Conservation (phyloP, 1,139 yeast species). For the Kluyveromyces sp. region DNA sequence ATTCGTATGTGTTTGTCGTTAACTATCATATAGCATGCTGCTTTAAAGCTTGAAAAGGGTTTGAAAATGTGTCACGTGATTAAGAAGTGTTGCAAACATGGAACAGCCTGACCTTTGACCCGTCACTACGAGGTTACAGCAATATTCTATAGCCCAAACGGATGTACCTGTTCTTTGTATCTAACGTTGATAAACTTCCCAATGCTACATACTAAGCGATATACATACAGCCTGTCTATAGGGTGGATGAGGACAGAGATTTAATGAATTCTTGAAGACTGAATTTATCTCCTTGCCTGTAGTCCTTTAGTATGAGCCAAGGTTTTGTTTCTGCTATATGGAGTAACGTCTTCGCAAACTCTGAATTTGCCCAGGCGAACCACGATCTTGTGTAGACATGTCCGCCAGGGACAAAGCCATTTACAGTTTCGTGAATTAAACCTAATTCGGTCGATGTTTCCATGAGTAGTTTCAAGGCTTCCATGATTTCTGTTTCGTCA, state of each 20-base stretch:
- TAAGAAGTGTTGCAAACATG: too few species aligned
- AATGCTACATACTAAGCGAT: too few species aligned
- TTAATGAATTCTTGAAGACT: constrained; percentile 7
- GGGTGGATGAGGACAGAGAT: not conserved
- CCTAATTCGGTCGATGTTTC: constrained; percentile 66
- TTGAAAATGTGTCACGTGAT: too few species aligned
- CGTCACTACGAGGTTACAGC: too few species aligned
- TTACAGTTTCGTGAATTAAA: constrained; percentile 74
- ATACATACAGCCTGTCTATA: not conserved
- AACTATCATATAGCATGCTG: too few species aligned
- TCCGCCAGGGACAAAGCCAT: constrained; percentile 51
- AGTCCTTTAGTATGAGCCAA: constrained; percentile 52
- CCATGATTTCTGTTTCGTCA: constrained; percentile 58
- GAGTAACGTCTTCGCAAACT: constrained; percentile 76
- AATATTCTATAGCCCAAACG: too few species aligned
- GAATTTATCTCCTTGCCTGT: constrained; percentile 25
- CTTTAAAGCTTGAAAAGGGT: too few species aligned
- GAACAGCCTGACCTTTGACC: too few species aligned
- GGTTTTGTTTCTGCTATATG: constrained; percentile 72
- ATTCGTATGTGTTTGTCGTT: too few species aligned
- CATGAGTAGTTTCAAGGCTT: constrained; percentile 45
- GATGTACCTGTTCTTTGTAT: too few species aligned
- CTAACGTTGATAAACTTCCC: too few species aligned
- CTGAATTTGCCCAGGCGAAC: constrained; percentile 95
- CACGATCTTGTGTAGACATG: constrained; percentile 59